phyloP scores from a whole-genome alignment of 352 stramenopile species.

The Elongisporangium undulatum region DNA sequence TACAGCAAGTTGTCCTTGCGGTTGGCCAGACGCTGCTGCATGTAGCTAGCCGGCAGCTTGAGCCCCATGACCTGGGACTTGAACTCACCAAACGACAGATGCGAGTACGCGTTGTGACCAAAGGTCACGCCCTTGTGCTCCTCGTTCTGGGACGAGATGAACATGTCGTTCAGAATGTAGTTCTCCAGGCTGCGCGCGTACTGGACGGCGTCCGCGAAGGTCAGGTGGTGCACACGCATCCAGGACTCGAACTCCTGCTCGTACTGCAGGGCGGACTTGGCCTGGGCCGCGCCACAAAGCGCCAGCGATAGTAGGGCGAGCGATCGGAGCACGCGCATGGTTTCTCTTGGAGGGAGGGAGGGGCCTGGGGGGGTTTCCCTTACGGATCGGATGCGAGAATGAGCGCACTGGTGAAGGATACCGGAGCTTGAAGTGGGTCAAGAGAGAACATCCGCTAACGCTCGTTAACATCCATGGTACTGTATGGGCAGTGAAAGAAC shows the following conservation, averaged over 20 bases:
- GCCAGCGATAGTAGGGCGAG: slow-evolving; percentile 21
- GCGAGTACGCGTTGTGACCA: slow-evolving; percentile 92
- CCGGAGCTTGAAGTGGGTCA: slow-evolving; percentile 13
- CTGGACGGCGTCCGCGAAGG: slow-evolving; percentile 61
- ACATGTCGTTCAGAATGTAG: slow-evolving; percentile 86
- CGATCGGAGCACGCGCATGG: slow-evolving; percentile 16
- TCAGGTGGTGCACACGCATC: slow-evolving; percentile 44
- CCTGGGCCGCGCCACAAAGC: slow-evolving; percentile 17
- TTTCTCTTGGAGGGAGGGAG: slow-evolving; percentile 2
- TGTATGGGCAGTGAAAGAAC: not conserved
- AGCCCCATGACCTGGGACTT: slow-evolving; percentile 58
- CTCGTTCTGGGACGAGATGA: slow-evolving; percentile 83
- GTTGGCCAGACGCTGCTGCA: slow-evolving; percentile 54
- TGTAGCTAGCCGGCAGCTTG: slow-evolving; percentile 36
- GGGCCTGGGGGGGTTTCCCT: slow-evolving; percentile 1
- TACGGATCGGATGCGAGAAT: slow-evolving; percentile 7
- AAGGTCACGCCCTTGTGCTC: slow-evolving; percentile 81
- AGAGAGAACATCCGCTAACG: slow-evolving; percentile 6
- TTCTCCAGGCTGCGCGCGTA: slow-evolving; percentile 67
- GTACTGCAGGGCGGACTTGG: slow-evolving; percentile 67
- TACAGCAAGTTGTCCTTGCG: slow-evolving; percentile 22
- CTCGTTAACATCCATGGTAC: slow-evolving; percentile 3
- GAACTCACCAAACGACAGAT: slow-evolving; percentile 96
- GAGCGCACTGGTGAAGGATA: not conserved
- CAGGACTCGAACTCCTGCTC: slow-evolving; percentile 69